Conservation (phyloP, 2,329 filamentous ascomycete genomes). For the Cytospora piceicola region DNA sequence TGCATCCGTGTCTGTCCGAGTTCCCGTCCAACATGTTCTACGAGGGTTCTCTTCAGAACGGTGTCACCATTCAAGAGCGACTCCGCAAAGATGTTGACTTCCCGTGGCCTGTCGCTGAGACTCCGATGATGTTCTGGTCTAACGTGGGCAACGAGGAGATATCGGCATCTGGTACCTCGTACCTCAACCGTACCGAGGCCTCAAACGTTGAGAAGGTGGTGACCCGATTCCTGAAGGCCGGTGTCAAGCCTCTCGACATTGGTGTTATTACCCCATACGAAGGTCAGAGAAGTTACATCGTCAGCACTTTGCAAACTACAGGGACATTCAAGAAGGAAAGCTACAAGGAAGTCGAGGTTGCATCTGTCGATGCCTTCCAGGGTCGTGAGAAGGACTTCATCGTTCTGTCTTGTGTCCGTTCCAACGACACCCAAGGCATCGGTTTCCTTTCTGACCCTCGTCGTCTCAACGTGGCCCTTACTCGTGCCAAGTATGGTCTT, state of each 20-base stretch:
- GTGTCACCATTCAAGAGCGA: slow-evolving; percentile 86
- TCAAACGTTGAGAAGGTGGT: slow-evolving; percentile 99
- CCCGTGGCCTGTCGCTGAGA: slow-evolving; percentile 92
- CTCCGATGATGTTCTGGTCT: slow-evolving; percentile 99
- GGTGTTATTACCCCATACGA: slow-evolving; percentile 99
- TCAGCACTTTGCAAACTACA: slow-evolving; percentile 98
- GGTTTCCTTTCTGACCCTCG: slow-evolving; percentile 98
- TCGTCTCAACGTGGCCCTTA: slow-evolving; percentile 95
- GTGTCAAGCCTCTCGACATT: slow-evolving; percentile 90
- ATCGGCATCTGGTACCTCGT: slow-evolving; percentile 94
- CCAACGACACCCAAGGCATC: slow-evolving; percentile 98
- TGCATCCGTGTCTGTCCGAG: slow-evolving; percentile 96
- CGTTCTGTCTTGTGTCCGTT: slow-evolving; percentile 94
- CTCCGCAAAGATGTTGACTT: slow-evolving; percentile 94
- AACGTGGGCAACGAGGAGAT: slow-evolving; percentile 98
- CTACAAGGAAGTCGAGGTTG: slow-evolving; percentile 98
- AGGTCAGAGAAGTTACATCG: slow-evolving; percentile 96
- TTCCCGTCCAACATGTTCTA: slow-evolving; percentile 99
- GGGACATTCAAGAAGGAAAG: slow-evolving; percentile 97
- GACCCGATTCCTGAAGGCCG: slow-evolving; percentile 97
- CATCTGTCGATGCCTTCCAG: slow-evolving; percentile 97
- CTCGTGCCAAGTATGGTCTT: slow-evolving; percentile 93
- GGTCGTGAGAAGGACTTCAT: slow-evolving; percentile 99
- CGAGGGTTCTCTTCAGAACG: slow-evolving; percentile 94
- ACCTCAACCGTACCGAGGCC: slow-evolving; percentile 95